A percentile compares a stretch with the other conserved stretches of the same genome.
Evolutionary conservation across 169 alveolate species (phyloP).

Genomic region (Plasmodium coatneyi): DNA sequence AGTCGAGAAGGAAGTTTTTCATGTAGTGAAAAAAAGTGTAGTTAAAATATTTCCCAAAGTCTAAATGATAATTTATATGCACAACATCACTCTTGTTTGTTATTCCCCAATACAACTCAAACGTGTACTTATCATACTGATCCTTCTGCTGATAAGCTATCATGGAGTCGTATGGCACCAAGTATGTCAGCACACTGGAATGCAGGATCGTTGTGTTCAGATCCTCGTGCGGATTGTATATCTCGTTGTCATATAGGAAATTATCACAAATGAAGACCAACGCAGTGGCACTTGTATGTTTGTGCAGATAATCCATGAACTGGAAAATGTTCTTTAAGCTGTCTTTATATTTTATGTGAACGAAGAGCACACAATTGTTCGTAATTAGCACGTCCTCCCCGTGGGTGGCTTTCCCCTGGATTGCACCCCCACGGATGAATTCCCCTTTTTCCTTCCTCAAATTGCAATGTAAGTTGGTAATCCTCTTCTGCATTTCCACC

Average conservation of each 20-base stretch:
- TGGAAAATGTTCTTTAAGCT: constrained; percentile 26
- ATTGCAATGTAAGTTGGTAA: constrained; percentile 21
- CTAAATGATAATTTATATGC: constrained; percentile 55
- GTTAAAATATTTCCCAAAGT: constrained; percentile 69
- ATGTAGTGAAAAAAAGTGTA: constrained; percentile 53
- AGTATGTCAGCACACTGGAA: constrained; percentile 34
- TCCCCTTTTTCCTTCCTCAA: constrained; percentile 33
- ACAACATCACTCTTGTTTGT: constrained; percentile 51
- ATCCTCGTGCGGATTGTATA: constrained; percentile 67
- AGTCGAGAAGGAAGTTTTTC: constrained; percentile 39
- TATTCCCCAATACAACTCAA: constrained; percentile 70
- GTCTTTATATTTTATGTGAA: constrained; percentile 45
- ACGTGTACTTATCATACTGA: constrained; percentile 1
- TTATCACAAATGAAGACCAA: constrained; percentile 55
- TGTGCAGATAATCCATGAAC: constrained; percentile 48
- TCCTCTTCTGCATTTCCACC: constrained; percentile 17
- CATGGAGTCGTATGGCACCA: constrained; percentile 33
- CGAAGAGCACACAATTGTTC: constrained; percentile 41
- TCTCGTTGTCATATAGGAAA: constrained; percentile 62
- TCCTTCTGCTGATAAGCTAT: constrained; percentile 6
- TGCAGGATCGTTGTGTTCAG: constrained; percentile 26
- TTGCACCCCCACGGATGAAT: neutral
- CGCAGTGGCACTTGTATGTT: constrained; percentile 52
- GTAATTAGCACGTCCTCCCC: constrained; percentile 17
- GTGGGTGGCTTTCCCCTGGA: neutral